These are phyloP conservation scores for Cladosporium sp. DNA, from an alignment of 2,329 filamentous ascomycete genomes.

Conservation along the genomic window DNA sequence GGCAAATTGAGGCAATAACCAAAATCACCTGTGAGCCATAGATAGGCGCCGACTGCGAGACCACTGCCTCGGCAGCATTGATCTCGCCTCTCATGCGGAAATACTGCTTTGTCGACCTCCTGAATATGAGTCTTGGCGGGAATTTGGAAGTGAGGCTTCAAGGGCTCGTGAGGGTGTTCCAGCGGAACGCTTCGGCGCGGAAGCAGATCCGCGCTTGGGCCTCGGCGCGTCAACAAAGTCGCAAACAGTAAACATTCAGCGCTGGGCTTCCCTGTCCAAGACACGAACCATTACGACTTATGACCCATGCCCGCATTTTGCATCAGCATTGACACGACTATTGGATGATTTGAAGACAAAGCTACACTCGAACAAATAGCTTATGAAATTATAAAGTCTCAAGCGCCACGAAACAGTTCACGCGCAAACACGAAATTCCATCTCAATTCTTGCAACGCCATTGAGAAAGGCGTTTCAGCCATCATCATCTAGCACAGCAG, in stretches of 20 bases:
- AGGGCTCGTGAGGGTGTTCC: too few relatives aligned
- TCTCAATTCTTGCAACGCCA: too few relatives aligned
- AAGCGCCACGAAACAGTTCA: too few relatives aligned
- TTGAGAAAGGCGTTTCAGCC: too few relatives aligned
- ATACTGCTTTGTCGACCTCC: constrained; percentile 3
- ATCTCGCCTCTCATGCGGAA: constrained; percentile 23
- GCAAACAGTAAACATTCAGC: background rate
- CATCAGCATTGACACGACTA: background rate
- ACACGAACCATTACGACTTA: background rate
- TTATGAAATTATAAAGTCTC: too few relatives aligned
- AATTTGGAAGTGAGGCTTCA: background rate
- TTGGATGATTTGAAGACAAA: background rate
- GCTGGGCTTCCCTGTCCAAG: background rate
- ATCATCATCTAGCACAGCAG: too few relatives aligned
- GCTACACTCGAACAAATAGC: too few relatives aligned
- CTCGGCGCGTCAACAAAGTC: background rate
- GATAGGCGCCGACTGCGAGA: constrained; percentile 9
- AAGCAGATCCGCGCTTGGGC: background rate
- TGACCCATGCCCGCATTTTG: background rate
- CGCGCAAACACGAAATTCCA: too few relatives aligned
- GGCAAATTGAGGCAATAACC: constrained; percentile 22
- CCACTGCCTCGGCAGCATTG: constrained; percentile 18
- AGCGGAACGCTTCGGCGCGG: background rate
- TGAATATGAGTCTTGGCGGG: constrained; percentile 6
- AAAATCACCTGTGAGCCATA: constrained; percentile 19